Evolutionary conservation across 2,329 filamentous ascomycete genomes (phyloP).

Genomic region (Fusarium coicis): DNA sequence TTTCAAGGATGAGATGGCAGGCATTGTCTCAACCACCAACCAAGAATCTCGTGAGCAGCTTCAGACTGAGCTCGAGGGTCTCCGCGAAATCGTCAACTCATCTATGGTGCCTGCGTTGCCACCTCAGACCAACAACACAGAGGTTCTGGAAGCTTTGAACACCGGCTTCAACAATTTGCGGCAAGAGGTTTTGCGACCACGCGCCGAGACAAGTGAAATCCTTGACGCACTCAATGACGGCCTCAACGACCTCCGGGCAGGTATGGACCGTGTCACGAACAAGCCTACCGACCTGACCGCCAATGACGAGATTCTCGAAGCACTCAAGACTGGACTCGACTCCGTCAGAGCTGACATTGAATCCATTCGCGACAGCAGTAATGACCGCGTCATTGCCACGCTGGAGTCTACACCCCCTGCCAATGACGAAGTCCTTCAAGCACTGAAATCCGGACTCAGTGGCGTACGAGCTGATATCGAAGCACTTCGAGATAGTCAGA

Average conservation of each 20-base stretch:
- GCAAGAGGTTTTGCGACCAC: conserved; percentile 75
- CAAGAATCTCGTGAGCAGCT: conserved; percentile 71
- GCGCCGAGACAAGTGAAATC: conserved; percentile 83
- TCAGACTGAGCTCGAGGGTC: conserved; percentile 82
- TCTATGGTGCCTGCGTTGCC: conserved; percentile 69
- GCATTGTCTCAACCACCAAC: conserved; percentile 63
- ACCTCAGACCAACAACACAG: conserved; percentile 60
- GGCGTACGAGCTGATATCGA: conserved; percentile 82
- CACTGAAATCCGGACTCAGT: conserved; percentile 83
- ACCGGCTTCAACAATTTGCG: conserved; percentile 80
- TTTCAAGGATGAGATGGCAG: conserved; percentile 74
- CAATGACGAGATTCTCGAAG: conserved; percentile 90
- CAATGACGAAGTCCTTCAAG: conserved; percentile 88
- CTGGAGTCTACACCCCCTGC: conserved; percentile 60
- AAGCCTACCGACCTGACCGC: conserved; percentile 85
- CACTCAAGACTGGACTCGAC: conserved; percentile 83
- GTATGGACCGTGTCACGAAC: conserved; percentile 81
- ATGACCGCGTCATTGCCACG: conserved; percentile 61
- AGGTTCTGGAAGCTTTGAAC: conserved; percentile 76
- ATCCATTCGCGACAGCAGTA: conserved; percentile 70
- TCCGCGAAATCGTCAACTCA: conserved; percentile 80
- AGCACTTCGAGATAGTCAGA: conserved; percentile 70
- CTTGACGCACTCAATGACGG: conserved; percentile 91
- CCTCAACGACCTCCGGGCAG: conserved; percentile 77
- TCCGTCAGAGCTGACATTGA: conserved; percentile 82